Evolutionary conservation across 2,329 filamentous ascomycete genomes (phyloP).

Genomic region (Knufia fluminis): DNA sequence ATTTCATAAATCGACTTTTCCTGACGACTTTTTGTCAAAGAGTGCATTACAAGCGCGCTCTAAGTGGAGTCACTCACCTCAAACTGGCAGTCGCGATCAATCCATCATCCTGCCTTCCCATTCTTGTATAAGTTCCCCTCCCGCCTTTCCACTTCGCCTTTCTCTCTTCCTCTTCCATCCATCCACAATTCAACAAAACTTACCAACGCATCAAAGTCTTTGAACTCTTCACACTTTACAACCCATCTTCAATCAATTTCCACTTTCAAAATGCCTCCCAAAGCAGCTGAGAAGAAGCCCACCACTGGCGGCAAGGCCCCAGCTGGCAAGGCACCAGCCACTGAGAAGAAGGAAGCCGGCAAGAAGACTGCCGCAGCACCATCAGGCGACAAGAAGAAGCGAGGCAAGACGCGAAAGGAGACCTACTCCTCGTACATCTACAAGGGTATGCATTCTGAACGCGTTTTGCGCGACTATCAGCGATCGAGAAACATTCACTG

Average conservation of each 20-base stretch:
- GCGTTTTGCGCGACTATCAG: constrained; percentile 6
- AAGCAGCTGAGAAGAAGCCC: constrained; percentile 98
- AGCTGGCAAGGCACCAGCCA: constrained; percentile 62
- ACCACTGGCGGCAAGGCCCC: constrained; percentile 85
- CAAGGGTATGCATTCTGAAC: constrained; percentile 64
- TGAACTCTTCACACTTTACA: constrained; percentile 23
- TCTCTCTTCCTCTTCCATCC: constrained; percentile 26
- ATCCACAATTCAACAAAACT: constrained; percentile 28
- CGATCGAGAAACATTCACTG: constrained; percentile 23
- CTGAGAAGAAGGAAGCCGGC: constrained; percentile 99
- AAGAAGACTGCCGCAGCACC: constrained; percentile 89
- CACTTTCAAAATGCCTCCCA: constrained; percentile 76
- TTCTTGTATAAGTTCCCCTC: constrained; percentile 36
- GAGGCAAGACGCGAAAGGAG: constrained; percentile 99
- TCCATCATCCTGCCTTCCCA: constrained; percentile 26
- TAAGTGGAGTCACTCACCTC: constrained; percentile 7
- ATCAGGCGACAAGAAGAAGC: constrained; percentile 99
- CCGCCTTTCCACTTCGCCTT: constrained; percentile 33
- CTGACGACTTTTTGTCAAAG: constrained; percentile 21
- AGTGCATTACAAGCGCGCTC: constrained; percentile 13
- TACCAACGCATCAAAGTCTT: constrained; percentile 18
- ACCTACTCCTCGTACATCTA: constrained; percentile 99
- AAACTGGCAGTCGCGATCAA: constrained; percentile 35
- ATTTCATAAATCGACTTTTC: constrained; percentile 23
- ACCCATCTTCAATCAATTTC: constrained; percentile 17